Base-by-base conservation (phyloP, 805 yeast species). In the Candida nanaspora region DNA sequence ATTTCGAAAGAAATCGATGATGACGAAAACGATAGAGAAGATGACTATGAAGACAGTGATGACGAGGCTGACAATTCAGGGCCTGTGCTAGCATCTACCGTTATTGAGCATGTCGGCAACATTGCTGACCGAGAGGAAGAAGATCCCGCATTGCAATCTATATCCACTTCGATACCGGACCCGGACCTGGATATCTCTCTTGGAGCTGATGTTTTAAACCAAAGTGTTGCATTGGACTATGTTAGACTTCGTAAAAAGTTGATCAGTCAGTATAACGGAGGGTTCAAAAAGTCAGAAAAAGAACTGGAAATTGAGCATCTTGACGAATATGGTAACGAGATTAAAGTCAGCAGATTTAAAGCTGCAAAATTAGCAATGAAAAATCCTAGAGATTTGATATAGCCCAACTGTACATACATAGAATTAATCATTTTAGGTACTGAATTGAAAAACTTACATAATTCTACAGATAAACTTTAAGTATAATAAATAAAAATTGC, bases 291-390 rank as follows among this genome's bases (percentile, higher is more conserved):
- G 44, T 60, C 72, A 1, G 72, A 70, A 2, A 61, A 65, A 38
- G 85, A 74, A 32, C 50, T 60, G 44, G 89, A 78, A 42, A 50
- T 76, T 16, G 94, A 83, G 51, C 87, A 86, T 0, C 62, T 83
- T 6, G 87, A 83, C 48, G 82, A 76, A 41, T 51, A 61, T 30
- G 86, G 86, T 0, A 71, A 76, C 41, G 78, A 79, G 0, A 55
- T 74, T 7, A 78, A 68, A 44, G 63, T 75, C 1, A 84, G 94
- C 53, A 65, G 87, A 39, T 86, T 86, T 58, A 82, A 69, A 51
- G 76, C 85, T 10, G 82, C 85, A 6, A 51, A 61, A 26, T 42
- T 60, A 18, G 63, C 38, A 6, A 22, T 26, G 32, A 35, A 25
- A 35, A 35, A 35, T 35, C 38, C 38, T 13, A 35, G 19, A 26